Conservation (phyloP, 2,329 filamentous ascomycete species). For the Phaeosphaeriaceae sp. region DNA sequence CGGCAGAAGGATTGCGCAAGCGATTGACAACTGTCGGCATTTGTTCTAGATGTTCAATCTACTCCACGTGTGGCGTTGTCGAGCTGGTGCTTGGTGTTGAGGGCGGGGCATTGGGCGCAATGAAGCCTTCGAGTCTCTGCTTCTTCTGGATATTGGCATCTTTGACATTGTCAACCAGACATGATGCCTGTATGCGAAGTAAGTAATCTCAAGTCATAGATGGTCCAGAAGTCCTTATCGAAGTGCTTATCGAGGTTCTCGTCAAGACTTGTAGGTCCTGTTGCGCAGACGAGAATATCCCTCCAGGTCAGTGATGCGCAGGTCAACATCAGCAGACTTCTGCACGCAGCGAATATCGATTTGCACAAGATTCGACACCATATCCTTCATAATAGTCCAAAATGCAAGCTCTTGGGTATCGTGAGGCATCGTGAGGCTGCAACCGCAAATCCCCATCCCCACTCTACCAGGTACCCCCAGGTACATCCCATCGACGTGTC, state of each 20-base stretch:
- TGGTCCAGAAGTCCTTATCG: no score
- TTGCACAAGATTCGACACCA: no score
- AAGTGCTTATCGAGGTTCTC: no score
- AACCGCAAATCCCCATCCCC: slow-evolving; percentile 18
- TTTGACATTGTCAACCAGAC: not conserved
- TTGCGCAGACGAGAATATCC: no score
- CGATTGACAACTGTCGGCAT: slow-evolving; percentile 8
- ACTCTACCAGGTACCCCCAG: slow-evolving; percentile 17
- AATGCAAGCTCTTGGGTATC: slow-evolving; percentile 13
- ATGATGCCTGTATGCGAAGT: not conserved
- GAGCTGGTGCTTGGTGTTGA: not conserved
- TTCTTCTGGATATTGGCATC: not conserved
- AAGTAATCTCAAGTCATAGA: not conserved
- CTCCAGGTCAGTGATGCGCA: no score
- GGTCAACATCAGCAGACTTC: no score
- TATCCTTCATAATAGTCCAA: no score
- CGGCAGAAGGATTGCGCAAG: slow-evolving; percentile 4
- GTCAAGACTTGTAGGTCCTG: no score
- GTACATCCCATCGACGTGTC: slow-evolving; percentile 18
- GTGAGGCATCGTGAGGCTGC: slow-evolving; percentile 30
- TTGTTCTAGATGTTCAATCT: not conserved
- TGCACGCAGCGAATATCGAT: no score
- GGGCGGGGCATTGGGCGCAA: slow-evolving; percentile 7
- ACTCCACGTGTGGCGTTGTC: not conserved
- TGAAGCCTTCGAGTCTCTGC: not conserved